Evolutionary conservation across 495 filamentous ascomycete genomes (phyloP), one percentile per base, ranked within the genome.

Genomic region (Chaetomium fimeti): DNA sequence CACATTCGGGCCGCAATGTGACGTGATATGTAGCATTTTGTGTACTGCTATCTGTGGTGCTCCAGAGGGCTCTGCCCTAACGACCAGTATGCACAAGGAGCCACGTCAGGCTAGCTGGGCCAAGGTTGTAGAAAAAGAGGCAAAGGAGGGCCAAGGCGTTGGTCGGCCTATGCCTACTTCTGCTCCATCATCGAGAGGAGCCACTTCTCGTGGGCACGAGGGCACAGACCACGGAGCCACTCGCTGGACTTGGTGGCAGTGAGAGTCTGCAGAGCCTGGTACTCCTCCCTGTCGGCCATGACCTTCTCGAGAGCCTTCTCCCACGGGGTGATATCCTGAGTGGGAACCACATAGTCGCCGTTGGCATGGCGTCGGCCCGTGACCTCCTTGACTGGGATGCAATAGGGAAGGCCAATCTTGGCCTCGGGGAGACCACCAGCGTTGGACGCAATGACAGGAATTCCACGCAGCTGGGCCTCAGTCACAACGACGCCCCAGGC

Each of bases 401-500:
- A 69, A 51, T 70, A 69, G 1, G 67, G 69, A 0, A 75, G 43
- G 18, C 66, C 66, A 25, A 75, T 63, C 66, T 75, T 75, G 15
- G 72, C 71, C 56, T 75, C 72, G 25, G 54, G 61, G 15, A 75
- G 66, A 0, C 71, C 72, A 9, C 72, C 72, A 22, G 72, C 67
- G 38, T 75, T 63, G 48, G 72, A 75, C 3, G 72, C 67, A 42
- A 75, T 69, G 53, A 72, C 71, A 18, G 72, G 72, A 25, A 75
- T 75, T 18, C 72, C 72, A 7, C 72, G 71, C 5, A 75, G 68
- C 64, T 75, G 72, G 12, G 72, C 71, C 48, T 75, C 72, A 12
- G 71, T 73, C 9, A 75, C 71, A 27, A 75, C 61, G 18, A 75
- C 66, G 25, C 72, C 72, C 72, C 72, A 75, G 0, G 72, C 72